A percentile compares a stretch with the other conserved stretches of the same genome.
Evolutionary conservation across 371 early-diverging fungal genomes (phyloP).

Genomic region (Saksenaea vasiformis): DNA sequence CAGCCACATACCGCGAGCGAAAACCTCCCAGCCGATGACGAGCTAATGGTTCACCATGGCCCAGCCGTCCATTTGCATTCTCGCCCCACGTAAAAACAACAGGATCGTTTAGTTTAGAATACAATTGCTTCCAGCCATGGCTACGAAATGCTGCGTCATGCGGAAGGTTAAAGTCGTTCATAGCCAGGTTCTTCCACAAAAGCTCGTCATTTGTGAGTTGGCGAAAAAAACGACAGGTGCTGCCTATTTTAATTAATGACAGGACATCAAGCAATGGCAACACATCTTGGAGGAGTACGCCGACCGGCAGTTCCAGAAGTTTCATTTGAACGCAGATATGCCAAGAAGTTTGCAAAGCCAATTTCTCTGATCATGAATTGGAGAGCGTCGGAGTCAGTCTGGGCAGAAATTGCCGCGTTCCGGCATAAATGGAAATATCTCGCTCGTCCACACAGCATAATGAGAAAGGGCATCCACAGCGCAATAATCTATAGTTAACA

Average conservation of each 20-base stretch:
- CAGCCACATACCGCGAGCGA: slow-evolving; percentile 15
- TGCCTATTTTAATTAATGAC: slow-evolving; percentile 21
- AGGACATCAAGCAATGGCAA: slow-evolving; percentile 22
- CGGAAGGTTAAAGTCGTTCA: slow-evolving; percentile 36
- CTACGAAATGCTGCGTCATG: slow-evolving; percentile 33
- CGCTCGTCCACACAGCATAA: too few relatives aligned
- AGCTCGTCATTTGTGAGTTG: slow-evolving; percentile 35
- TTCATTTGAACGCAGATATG: background rate
- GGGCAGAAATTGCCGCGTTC: too few relatives aligned
- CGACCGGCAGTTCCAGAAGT: slow-evolving; percentile 11
- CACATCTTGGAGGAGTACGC: slow-evolving; percentile 27
- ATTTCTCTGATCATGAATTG: too few relatives aligned
- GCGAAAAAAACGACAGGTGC: slow-evolving; percentile 24
- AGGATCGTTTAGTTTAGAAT: slow-evolving; percentile 28
- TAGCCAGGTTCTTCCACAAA: slow-evolving; percentile 40
- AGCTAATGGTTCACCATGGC: slow-evolving; percentile 11
- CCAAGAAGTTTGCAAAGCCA: background rate
- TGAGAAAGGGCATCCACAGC: too few relatives aligned
- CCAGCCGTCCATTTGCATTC: slow-evolving; percentile 32
- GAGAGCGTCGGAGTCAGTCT: too few relatives aligned
- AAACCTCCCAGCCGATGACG: background rate
- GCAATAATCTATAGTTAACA: too few relatives aligned
- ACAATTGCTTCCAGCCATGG: slow-evolving; percentile 45
- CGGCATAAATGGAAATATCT: too few relatives aligned
- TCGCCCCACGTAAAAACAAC: slow-evolving; percentile 48